Evolutionary conservation across 2,329 filamentous ascomycete genomes (phyloP).

Genomic region (Zopfia rhizophila): DNA sequence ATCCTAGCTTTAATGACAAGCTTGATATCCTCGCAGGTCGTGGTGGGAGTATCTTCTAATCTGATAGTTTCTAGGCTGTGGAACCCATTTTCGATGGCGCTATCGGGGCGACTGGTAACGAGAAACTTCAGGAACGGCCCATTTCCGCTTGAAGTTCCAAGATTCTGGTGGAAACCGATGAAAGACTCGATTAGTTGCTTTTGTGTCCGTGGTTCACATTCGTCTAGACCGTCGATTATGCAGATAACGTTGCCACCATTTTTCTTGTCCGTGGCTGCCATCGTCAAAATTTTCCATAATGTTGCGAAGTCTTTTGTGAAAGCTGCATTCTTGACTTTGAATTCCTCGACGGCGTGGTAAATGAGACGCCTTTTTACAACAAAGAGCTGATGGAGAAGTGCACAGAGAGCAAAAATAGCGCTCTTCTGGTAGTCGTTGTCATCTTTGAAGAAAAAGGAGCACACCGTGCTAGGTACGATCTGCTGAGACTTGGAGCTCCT

Average conservation of each 20-base stretch:
- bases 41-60: too few species aligned
- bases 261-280: conserved; percentile 3
- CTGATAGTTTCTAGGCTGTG: too few species aligned
- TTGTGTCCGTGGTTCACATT: conserved; percentile 32
- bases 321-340: too few species aligned
- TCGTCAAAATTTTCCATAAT: conserved; percentile 15
- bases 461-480: conserved; percentile 11
- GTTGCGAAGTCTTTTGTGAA: conserved; percentile 7
- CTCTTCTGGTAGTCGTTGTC: conserved; percentile 8
- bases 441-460: conserved; percentile 30
- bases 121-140: conserved; percentile 40
- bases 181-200: conserved; percentile 23
- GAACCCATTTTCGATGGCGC: too few species aligned
- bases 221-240: conserved; percentile 47
- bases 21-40: conserved; percentile 45
- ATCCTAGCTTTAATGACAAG: conserved; percentile 40
- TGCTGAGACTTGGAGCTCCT: background rate
- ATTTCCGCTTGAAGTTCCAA: conserved; percentile 12
- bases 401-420: conserved; percentile 10
- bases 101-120: conserved; percentile 46
- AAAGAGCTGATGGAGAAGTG: conserved; percentile 19
- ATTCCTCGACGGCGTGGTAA: background rate
- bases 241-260: conserved; percentile 29
- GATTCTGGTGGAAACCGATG: conserved; percentile 2
- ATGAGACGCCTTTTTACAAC: conserved; percentile 2